Conservation (phyloP, 768 basidiomycete species). For the Dacryopinax primogenitus region DNA sequence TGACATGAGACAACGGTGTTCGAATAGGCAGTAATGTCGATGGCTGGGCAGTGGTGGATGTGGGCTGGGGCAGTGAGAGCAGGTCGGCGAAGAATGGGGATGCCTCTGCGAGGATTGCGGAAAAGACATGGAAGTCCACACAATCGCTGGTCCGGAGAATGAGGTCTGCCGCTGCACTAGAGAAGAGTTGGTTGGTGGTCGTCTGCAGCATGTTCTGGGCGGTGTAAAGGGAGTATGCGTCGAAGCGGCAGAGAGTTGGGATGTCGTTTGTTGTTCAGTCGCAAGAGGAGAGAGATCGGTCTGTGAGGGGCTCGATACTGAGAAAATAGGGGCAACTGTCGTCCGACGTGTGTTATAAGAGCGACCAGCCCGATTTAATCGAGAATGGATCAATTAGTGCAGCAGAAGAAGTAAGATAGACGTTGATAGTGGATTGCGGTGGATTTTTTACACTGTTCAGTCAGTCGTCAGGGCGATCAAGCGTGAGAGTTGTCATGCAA, state of each 20-base stretch:
- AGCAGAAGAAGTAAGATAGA: background rate
- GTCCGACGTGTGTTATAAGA: no score
- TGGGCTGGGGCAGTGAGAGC: constrained; percentile 50
- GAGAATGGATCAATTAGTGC: background rate
- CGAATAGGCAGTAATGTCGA: background rate
- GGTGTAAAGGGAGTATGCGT: no score
- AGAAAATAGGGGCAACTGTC: background rate
- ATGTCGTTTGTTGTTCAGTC: background rate
- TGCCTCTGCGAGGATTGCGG: constrained; percentile 46
- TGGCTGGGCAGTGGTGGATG: constrained; percentile 13
- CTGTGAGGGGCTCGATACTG: background rate
- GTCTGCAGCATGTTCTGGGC: background rate
- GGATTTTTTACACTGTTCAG: background rate
- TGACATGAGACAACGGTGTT: constrained; percentile 27
- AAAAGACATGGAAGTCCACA: constrained; percentile 48
- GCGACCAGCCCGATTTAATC: background rate
- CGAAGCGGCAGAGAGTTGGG: background rate
- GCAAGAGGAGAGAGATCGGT: background rate
- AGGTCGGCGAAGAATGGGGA: constrained; percentile 59
- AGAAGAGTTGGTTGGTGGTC: background rate
- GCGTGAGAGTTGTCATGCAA: background rate
- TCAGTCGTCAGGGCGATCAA: no score
- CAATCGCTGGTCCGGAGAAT: constrained; percentile 43
- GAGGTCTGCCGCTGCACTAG: constrained; percentile 38
- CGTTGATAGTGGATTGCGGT: background rate